These are phyloP conservation scores for Bruguiera gymnorhiza DNA, from an alignment of 345 rosid genomes.

Conservation along the genomic window DNA sequence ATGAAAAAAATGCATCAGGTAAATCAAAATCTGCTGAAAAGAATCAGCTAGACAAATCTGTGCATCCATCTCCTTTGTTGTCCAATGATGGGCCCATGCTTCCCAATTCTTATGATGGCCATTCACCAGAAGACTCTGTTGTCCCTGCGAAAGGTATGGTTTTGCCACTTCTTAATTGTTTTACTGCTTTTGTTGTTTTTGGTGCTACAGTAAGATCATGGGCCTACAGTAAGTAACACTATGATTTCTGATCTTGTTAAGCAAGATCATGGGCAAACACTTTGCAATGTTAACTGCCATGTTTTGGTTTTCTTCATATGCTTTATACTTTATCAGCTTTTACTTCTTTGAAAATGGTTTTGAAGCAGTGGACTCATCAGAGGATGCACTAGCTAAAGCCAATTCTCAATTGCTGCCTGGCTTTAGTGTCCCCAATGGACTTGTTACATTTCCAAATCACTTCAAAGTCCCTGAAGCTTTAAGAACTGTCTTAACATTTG, in stretches of 20 bases:
- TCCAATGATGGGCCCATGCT: constrained; percentile 24
- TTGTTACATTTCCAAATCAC: constrained; percentile 77
- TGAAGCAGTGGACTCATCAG: constrained; percentile 33
- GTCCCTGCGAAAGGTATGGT: constrained; percentile 39
- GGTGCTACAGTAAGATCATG: background rate
- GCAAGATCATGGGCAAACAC: background rate
- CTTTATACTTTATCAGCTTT: background rate
- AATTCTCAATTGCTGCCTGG: constrained; percentile 30
- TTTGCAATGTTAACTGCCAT: background rate
- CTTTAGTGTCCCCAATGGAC: constrained; percentile 41
- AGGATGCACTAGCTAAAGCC: constrained; percentile 33
- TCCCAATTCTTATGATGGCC: constrained; percentile 26
- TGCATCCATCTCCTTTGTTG: constrained; percentile 26
- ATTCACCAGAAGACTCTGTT: constrained; percentile 24
- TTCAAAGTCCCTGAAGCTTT: constrained; percentile 63
- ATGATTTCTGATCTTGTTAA: background rate
- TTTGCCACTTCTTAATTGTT: background rate
- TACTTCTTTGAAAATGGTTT: constrained; percentile 2
- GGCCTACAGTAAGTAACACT: background rate
- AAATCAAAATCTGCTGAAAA: constrained; percentile 29
- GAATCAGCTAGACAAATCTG: constrained; percentile 29
- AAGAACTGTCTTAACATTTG: constrained; percentile 75
- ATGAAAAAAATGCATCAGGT: constrained; percentile 16
- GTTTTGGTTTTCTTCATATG: background rate
- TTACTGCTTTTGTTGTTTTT: background rate